Base-by-base conservation (phyloP, 306 rosid genomes). In the Ammopiptanthus mongolicus region DNA sequence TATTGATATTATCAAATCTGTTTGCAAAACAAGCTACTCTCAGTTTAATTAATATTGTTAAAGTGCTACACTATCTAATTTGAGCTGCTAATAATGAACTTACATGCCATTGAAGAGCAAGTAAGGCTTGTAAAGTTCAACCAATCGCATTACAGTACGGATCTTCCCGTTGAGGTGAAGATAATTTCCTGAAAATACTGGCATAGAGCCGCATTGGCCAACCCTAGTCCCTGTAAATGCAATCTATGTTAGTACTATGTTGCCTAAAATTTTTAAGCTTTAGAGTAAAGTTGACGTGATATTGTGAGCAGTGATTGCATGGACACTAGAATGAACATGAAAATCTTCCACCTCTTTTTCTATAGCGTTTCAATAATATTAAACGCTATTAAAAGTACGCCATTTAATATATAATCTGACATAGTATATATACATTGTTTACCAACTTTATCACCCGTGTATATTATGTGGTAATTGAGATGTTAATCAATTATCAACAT, bases 1-100 rank as follows among this genome's bases (percentile, higher is more conserved):
- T 64, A 80, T 89, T 89, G 66, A 83, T 70, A 69, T 84, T 87
- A 56, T 91, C 98, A 79, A 93, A 93, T 33, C 97, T 93, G 85
- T 25, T 31, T 65, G 6, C 51, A 64, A 73, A 48, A 31, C 19
- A 28, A 57, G 3, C 12, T 3, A 29, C 8, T 44, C 39, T 23
- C 4, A n/a, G 28, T 64, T 60, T 23, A 44, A 28, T 42, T 3
- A 52, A 12, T 6, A 21, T 6, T 23, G 36, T 42, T 42, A 39
- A 71, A 5, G 15, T 8, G 14, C 12, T 39, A 3, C 14, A 37
- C 3, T 69, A 23, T 29, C 29, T 77, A 7, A 36, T 31, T 8
- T 55, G 15, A 14, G 64, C 5, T 23, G 11, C 7, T 37, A 29
- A 28, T 1, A 46, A 61, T 37, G 3, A 74, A 82, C 97, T 60